Conservation (phyloP, 73 alveolate species). For the Tetrahymena malaccensis region DNA sequence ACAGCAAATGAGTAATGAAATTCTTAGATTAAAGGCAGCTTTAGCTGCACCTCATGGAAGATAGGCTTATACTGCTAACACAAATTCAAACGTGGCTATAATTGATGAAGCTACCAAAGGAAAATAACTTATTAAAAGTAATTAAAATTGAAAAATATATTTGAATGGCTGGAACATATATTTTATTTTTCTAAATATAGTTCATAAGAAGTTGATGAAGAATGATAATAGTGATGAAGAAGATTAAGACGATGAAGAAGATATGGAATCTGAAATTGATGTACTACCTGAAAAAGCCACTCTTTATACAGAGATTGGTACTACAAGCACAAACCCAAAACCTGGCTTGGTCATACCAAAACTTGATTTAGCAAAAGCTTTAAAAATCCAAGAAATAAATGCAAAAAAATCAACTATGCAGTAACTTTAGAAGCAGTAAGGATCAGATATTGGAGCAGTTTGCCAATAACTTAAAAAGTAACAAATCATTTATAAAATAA, state of each 20-base stretch:
- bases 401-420: not conserved
- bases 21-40: not conserved
- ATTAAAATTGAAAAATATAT: not conserved
- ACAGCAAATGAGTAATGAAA: not conserved
- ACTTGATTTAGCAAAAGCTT: not conserved
- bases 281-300: not conserved
- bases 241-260: not conserved
- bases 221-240: not conserved
- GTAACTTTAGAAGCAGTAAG: not conserved
- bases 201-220: not conserved
- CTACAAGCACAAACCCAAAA: not conserved
- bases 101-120: not conserved
- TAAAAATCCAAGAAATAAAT: not conserved
- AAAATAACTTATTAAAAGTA: not conserved
- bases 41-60: not conserved
- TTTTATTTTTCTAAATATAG: not conserved
- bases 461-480: not conserved
- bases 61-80: not conserved
- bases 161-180: not conserved
- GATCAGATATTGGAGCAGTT: not conserved
- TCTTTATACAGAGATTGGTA: not conserved
- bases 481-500: not conserved
- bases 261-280: not conserved
- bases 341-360: not conserved
- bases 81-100: not conserved